phyloP scores from a whole-genome alignment of 345 rosid species.

The Pugionium cornutum region DNA sequence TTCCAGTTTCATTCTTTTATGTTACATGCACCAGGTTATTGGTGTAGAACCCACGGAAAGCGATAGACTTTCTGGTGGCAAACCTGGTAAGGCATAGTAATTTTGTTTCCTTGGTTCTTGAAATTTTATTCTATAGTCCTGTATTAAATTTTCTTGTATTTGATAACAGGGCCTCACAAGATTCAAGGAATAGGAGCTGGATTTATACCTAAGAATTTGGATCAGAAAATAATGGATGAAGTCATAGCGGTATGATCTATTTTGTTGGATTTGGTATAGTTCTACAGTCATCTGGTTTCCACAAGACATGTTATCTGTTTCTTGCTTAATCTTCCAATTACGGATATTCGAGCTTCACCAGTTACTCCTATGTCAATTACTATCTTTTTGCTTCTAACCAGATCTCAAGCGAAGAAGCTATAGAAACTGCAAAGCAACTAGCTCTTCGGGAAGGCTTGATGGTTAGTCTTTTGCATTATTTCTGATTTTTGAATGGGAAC shows the following conservation, averaged over 20 bases:
- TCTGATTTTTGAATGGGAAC: constrained; percentile 6
- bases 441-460: constrained; percentile 95
- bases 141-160: not conserved
- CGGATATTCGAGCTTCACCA: constrained; percentile 1
- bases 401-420: constrained; percentile 65
- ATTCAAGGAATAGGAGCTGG: constrained; percentile 99
- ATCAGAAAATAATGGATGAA: constrained; percentile 76
- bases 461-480: constrained; percentile 52
- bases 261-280: constrained; percentile 6
- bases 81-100: constrained; percentile 56
- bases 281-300: not conserved
- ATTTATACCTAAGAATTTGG: constrained; percentile 84
- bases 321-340: not conserved
- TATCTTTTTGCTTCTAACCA: constrained; percentile 19
- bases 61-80: constrained; percentile 82
- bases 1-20: constrained; percentile 7
- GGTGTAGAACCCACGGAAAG: constrained; percentile 89
- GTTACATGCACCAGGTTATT: constrained; percentile 56
- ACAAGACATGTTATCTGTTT: not conserved
- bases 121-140: not conserved
- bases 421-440: constrained; percentile 88
- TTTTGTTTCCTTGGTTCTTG: constrained; percentile 13
- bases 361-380: constrained; percentile 13
- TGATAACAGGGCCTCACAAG: constrained; percentile 88
- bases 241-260: constrained; percentile 59